Base-by-base conservation (phyloP, 2,329 filamentous ascomycete genomes). In the Exophiala viscosa region DNA sequence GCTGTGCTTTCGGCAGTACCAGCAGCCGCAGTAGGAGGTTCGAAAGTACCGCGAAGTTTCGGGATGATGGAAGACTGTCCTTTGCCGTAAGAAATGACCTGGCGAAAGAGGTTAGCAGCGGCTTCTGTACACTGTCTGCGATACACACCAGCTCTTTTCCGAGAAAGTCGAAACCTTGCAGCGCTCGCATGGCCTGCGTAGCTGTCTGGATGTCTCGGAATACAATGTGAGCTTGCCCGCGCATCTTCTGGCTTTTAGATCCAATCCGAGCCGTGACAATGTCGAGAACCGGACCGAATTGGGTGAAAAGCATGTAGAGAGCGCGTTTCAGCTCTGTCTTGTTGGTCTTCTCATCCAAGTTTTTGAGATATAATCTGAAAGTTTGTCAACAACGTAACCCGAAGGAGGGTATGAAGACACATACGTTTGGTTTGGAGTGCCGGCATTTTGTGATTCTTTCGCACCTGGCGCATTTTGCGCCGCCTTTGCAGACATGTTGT, bases 61-160 rank as follows among this genome's bases (percentile, higher is more conserved):
- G 90, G 84, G 57, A 99, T 83, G 18, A 87, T 86, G 69, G 96
- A 80, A 3, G 91, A 96, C 67, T 92, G 92, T 52, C 85, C 84
- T 70, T 91, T 96, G 52, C 88, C 90, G 69, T 97, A 99, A 60
- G 86, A 79, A 62, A 99, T 90, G 82, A 85, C 88, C 92, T 97
- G 62, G 40, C 34, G n/a, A 18, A 18, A 14, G 20, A 42, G 8
- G 6, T 42, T 42, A 42, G 20, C 18, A 23, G 40, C 3, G 2
- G 10, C 20, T 31, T 42, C 20, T 2, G 45, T 28, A 55, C 50
- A 39, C 49, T 20, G 18, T 31, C 42, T 39, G 38, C 18, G 34
- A 39, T 31, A 45, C 54, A n/a, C 35, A 58, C 92, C 78, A 99
- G 84, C 60, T 90, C 81, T 60, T 83, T 84, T 13, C 91, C 93